Evolutionary conservation across 192 early-diverging fungal genomes (phyloP), one percentile per base, ranked within the genome.

Genomic region (Rhizophlyctis rosea): DNA sequence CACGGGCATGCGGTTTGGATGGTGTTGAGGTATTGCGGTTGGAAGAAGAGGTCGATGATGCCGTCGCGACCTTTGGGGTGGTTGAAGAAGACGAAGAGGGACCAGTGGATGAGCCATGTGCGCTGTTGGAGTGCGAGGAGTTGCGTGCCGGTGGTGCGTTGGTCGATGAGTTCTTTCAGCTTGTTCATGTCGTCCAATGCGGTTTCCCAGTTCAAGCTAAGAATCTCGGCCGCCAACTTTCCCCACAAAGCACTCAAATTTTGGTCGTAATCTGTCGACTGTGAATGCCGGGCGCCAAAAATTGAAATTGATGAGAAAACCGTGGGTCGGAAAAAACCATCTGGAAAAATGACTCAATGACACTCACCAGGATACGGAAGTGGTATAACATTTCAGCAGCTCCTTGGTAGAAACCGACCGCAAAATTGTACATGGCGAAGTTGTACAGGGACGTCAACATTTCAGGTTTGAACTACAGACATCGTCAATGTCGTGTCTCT

Each of bases 71-170:
- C 93, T 76, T 91, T 91, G 56, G 94, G 90, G 76, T 97, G 96
- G 81, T 96, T 96, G 79, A 98, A 97, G 81, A 94, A 97, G 39
- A 98, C 94, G 77, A 97, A 97, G 59, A 97, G 83, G 28, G 92
- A 90, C 93, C 94, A 96, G 83, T 97, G 95, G 70, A 98, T 81
- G 54, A 98, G 78, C 90, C 92, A 95, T 50, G 88, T 84, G 57
- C 94, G 88, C 75, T 94, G 91, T 71, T 96, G 88, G 47, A 98
- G 83, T 74, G 95, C 94, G 53, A 91, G 88, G n/a, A 89, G 78
- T 34, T 91, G 87, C 76, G 57, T 47, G 24, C 50, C 35, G 48
- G 34, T 44, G n/a, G 44, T 51, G 61, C 79, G 87, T 80, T 90
- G 87, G 65, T 98, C 94, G 47, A 98, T 92, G 47, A 74, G 79